Conservation (phyloP, 2,329 filamentous ascomycete genomes). For the Ramularia endophylla region DNA sequence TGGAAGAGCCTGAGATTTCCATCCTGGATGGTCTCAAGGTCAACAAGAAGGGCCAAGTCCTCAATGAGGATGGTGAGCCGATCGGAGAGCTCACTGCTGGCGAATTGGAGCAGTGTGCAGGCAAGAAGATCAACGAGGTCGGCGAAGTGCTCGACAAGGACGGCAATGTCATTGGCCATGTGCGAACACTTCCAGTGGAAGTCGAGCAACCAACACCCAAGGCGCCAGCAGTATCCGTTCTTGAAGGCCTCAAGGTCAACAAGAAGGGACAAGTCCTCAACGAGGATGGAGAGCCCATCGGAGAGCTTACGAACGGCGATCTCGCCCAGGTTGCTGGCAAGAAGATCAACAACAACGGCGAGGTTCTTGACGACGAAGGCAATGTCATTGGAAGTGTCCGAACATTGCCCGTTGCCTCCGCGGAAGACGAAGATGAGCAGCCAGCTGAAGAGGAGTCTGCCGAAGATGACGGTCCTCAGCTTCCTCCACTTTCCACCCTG, state of each 20-base stretch:
- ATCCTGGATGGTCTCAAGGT: conserved; percentile 50
- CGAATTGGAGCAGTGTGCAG: conserved; percentile 55
- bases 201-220: conserved; percentile 31
- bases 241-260: conserved; percentile 53
- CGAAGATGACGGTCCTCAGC: conserved; percentile 30
- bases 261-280: conserved; percentile 51
- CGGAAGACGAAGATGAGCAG: conserved; percentile 27
- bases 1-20: conserved; percentile 35
- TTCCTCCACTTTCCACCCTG: conserved; percentile 45
- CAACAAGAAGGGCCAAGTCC: conserved; percentile 53
- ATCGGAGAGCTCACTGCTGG: conserved; percentile 52
- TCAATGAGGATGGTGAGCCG: conserved; percentile 48
- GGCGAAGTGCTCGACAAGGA: conserved; percentile 60
- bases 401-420: conserved; percentile 38
- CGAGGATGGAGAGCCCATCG: conserved; percentile 49
- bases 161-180: conserved; percentile 57
- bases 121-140: conserved; percentile 60
- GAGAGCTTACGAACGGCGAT: conserved; percentile 52
- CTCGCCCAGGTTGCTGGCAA: conserved; percentile 57
- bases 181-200: conserved; percentile 46
- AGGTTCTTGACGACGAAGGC: conserved; percentile 56
- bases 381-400: conserved; percentile 56
- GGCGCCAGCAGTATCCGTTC: conserved; percentile 35
- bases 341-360: conserved; percentile 58
- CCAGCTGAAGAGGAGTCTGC: conserved; percentile 30